Evolutionary conservation across 78 protist species (phyloP), one percentile per base, ranked within the genome.

Genomic region (Chrysochromulina parva): DNA sequence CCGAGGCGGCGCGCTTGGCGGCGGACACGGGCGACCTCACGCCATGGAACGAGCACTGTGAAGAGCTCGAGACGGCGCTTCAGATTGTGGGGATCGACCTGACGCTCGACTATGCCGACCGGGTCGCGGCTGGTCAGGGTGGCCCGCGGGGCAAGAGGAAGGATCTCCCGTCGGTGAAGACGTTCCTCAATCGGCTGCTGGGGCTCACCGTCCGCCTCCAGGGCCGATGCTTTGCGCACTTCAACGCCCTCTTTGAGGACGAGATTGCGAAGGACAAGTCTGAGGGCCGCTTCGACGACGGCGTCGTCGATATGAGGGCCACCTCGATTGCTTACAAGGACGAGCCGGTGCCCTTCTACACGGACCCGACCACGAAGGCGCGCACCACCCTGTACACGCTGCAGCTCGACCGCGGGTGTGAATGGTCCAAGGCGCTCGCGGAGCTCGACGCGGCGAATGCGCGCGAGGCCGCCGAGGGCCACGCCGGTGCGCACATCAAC

Each of bases 271-370:
- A 58, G 62, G 62, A 58, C 38, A 38, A 38, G 38, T 38, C 38
- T 38, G 38, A 38, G 38, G 38, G 2, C 19, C 13, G 14, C 50
- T 78, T 14, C 17, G 86, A 78, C 60, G 60, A 52, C 22, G 86
- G 86, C 86, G 62, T 78, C 86, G 86, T 78, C 55, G 86, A 78
- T 47, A 53, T 78, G 38, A 38, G 38, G 38, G 38, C 38, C 38
- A 38, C 38, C 38, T 38, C 38, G 38, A 38, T 38, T 38, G 38
- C 38, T 38, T 38, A 38, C 38, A 38, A 38, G 38, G 38, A 38
- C 38, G 38, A 38, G 38, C 38, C 38, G 38, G 38, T 38, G 38
- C 38, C 38, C 38, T 38, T 38, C 38, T 38, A 38, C 38, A 38
- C 38, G 38, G 38, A 38, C 38, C 38, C 38, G 38, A 38, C 38